These are phyloP conservation scores for Phialophora verrucosa DNA, from an alignment of 2,329 filamentous ascomycete species.

Conservation along the genomic window DNA sequence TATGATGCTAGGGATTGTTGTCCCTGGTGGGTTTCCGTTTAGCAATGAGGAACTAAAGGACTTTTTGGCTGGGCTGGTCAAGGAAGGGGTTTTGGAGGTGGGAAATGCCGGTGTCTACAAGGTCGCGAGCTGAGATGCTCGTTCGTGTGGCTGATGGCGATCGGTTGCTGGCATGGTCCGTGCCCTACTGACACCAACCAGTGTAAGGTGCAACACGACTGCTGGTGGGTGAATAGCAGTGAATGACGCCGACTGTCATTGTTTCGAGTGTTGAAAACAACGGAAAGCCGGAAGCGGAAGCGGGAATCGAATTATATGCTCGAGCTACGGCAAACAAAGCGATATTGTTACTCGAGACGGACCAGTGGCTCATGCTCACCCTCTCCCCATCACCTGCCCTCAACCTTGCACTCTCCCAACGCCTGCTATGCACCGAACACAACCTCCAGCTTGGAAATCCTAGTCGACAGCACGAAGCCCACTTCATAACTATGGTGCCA, in stretches of 20 bases:
- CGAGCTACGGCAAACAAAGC: not conserved
- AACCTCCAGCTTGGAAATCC: not conserved
- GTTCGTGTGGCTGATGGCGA: not conserved
- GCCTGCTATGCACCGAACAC: not conserved
- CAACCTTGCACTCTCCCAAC: not conserved
- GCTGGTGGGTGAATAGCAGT: not conserved
- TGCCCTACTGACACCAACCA: not conserved
- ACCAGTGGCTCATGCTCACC: not conserved
- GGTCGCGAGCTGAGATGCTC: not conserved
- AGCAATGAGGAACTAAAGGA: conserved; percentile 85
- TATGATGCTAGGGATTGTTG: conserved; percentile 94
- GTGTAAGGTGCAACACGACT: not conserved
- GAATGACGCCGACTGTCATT: not conserved
- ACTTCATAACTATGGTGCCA: not conserved
- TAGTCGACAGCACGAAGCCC: not conserved
- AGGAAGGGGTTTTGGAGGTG: conserved; percentile 71
- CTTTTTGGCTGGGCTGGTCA: conserved; percentile 80
- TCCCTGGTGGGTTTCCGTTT: conserved; percentile 86
- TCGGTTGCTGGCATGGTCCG: not conserved
- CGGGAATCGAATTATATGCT: not conserved
- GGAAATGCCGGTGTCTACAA: conserved; percentile 69
- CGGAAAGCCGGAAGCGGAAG: not conserved
- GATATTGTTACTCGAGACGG: not conserved
- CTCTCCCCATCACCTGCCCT: not conserved
- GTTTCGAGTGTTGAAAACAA: not conserved